phyloP scores from a whole-genome alignment of 2,329 filamentous ascomycete genomes.

The Tolypocladium inflatum region DNA sequence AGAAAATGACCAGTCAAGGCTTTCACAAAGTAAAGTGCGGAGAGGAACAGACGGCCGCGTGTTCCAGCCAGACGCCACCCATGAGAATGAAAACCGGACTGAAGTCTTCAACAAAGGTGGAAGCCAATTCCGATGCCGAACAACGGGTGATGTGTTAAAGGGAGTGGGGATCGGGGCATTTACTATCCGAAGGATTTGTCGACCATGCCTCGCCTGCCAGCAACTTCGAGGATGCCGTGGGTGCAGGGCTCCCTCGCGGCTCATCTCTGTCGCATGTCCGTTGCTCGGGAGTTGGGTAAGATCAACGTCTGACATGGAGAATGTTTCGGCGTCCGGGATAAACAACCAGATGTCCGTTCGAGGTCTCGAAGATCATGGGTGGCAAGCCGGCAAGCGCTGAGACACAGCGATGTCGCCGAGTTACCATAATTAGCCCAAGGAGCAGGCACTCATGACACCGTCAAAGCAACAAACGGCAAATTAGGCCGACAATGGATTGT shows the following conservation, averaged over 20 bases:
- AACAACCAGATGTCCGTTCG: background rate
- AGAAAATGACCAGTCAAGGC: background rate
- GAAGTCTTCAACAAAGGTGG: background rate
- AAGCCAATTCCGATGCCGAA: background rate
- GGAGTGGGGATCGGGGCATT: background rate
- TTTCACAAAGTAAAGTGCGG: background rate
- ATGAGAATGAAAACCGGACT: background rate
- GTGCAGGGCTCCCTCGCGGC: background rate
- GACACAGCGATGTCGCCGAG: background rate
- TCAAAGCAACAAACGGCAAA: background rate
- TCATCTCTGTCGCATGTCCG: background rate
- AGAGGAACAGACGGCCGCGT: background rate
- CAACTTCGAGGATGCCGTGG: background rate
- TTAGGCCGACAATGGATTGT: slow-evolving; percentile 5
- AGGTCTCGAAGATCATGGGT: background rate
- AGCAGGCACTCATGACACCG: background rate
- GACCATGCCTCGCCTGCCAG: background rate
- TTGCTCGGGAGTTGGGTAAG: background rate
- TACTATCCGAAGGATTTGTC: background rate
- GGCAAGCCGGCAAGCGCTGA: background rate
- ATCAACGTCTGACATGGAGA: background rate
- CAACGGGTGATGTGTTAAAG: background rate
- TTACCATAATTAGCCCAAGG: background rate
- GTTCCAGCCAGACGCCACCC: background rate
- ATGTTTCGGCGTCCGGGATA: background rate